Evolutionary conservation across 1,139 yeast genomes (phyloP), one percentile per base, ranked within the genome.

Genomic region (Magnusiomyces ingens): DNA sequence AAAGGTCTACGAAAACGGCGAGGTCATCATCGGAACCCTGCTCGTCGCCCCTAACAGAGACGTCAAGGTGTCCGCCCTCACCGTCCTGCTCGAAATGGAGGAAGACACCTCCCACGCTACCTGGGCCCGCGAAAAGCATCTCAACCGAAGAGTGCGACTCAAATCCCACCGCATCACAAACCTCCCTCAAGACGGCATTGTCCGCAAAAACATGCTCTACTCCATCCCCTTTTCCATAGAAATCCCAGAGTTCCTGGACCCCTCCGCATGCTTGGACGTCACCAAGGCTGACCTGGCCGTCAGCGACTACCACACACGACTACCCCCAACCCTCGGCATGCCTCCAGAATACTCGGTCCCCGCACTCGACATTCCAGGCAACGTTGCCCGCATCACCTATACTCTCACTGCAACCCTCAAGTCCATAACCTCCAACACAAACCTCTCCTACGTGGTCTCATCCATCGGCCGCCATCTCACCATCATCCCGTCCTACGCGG

Each of bases 321-420:
- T 44, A 17, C 47, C 47, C 8, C 26, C 47, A 6, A 26, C 47
- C n/a, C 5, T 21, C 29, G 47, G 47, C 11, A 6, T 19, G 15
- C 47, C 17, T 4, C 47, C 47, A 44, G 26, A 40, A 17, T 19
- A 44, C 19, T 26, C 32, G 32, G 32, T 26, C 32, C 48, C 38
- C 3, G 6, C n/a, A 3, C 15, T 35, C n/a, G 40, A 45, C 41
- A 12, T 17, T 22, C 29, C 29, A 5, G 18, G 29, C 19, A 32
- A 45, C 12, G 17, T n/a, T 8, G 48, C 48, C 5, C 40, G 48
- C 2, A 40, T 45, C 41, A 35, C 48, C 6, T 45, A 45, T 21
- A 35, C 35, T 11, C 17, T 45, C 15, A 35, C 18, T 17, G 29
- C 48, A 17, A 13, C 36, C 12, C 6, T 45, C 13, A 10, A 18